A percentile compares a stretch with the other conserved stretches of the same genome.
Conservation (phyloP, 768 basidiomycete genomes). For the Suillus spraguei region DNA sequence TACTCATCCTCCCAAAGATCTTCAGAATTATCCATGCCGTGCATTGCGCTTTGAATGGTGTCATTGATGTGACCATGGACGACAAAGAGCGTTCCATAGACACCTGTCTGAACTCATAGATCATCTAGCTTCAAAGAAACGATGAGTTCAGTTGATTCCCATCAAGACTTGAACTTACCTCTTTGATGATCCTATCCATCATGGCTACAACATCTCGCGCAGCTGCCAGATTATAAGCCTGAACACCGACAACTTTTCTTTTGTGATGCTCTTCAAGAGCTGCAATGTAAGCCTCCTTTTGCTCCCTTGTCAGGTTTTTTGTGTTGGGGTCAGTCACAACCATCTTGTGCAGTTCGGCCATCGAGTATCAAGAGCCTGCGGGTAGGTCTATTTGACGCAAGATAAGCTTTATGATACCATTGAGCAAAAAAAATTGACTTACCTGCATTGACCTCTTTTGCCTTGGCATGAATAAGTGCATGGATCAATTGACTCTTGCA, state of each 20-base stretch:
- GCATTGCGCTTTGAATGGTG: too few species aligned
- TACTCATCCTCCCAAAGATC: too few species aligned
- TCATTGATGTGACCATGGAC: too few species aligned
- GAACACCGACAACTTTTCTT: neutral
- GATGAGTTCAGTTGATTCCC: too few species aligned
- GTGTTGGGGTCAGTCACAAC: slow-evolving; percentile 4
- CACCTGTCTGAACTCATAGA: too few species aligned
- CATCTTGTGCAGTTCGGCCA: slow-evolving; percentile 1
- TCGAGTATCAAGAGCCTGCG: neutral
- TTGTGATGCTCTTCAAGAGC: slow-evolving; percentile 7
- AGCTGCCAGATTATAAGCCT: slow-evolving; percentile 4
- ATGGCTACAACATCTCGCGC: neutral
- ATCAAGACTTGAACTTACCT: too few species aligned
- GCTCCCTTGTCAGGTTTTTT: neutral
- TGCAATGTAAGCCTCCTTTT: neutral
- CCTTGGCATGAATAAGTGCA: slow-evolving; percentile 8
- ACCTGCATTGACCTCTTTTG: slow-evolving; percentile 10
- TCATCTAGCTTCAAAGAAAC: too few species aligned
- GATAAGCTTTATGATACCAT: neutral
- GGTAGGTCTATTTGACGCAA: slow-evolving; percentile 4
- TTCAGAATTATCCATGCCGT: too few species aligned
- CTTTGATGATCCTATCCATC: too few species aligned
- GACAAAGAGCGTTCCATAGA: too few species aligned
- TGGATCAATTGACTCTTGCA: neutral
- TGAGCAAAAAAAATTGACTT: neutral